Percentiles rank a stretch among this genome's conserved stretches.
Evolutionary conservation across 202 grass and related monocot genomes (phyloP).

Genomic region (Eragrostis tef): DNA sequence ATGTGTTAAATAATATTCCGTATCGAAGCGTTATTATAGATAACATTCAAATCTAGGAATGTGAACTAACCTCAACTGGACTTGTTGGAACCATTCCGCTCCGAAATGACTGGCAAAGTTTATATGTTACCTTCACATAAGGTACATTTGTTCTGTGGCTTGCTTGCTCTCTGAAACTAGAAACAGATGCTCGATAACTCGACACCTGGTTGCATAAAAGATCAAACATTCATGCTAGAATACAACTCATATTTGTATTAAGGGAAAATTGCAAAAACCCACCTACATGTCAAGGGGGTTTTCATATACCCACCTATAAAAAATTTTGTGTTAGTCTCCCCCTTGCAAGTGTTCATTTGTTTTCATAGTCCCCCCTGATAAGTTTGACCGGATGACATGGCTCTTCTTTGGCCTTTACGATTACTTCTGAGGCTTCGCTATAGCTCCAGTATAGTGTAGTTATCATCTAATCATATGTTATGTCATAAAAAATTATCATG

Average conservation of each 20-base stretch:
- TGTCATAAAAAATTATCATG: too few relatives aligned
- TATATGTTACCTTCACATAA: conserved; percentile 66
- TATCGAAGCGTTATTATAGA: background rate
- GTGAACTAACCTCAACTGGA: conserved; percentile 72
- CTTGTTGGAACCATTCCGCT: conserved; percentile 62
- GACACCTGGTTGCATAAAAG: conserved; percentile 60
- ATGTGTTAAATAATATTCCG: conserved; percentile 14
- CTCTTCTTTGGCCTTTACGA: too few relatives aligned
- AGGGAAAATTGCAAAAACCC: too few relatives aligned
- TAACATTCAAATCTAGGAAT: conserved; percentile 25
- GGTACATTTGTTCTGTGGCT: conserved; percentile 63
- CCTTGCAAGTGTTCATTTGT: too few relatives aligned
- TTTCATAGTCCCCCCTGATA: too few relatives aligned
- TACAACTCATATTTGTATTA: background rate
- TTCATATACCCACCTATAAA: too few relatives aligned
- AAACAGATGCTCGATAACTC: conserved; percentile 85
- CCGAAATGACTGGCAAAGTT: conserved; percentile 80
- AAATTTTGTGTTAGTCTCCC: too few relatives aligned
- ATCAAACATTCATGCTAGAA: conserved; percentile 20
- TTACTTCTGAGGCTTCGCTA: too few relatives aligned
- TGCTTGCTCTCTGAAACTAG: conserved; percentile 93
- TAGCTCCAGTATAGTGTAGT: too few relatives aligned
- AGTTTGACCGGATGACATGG: too few relatives aligned
- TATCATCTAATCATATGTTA: too few relatives aligned
- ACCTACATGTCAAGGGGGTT: too few relatives aligned